Percentiles rank a stretch among this genome's conserved stretches.
Conservation (phyloP, 2,329 filamentous ascomycete species). For the Pleoardoris graminearum region DNA sequence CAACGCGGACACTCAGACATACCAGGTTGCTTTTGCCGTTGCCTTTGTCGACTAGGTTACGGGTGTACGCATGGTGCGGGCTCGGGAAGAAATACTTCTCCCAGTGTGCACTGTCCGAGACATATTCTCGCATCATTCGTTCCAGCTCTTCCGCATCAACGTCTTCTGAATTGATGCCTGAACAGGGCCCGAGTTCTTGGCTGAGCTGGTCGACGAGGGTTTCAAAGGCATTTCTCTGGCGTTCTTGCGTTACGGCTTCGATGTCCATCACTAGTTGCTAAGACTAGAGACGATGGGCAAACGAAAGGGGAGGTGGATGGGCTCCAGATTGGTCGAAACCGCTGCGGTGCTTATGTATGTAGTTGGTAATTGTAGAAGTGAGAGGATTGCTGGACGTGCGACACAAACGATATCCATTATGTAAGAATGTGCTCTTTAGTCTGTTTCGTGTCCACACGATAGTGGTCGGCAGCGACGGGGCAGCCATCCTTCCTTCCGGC, state of each 20-base stretch:
- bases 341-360: background rate
- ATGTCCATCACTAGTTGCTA: slow-evolving; percentile 12
- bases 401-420: slow-evolving; percentile 20
- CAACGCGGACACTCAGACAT: too few species aligned
- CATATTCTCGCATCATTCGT: slow-evolving; percentile 73
- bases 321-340: background rate
- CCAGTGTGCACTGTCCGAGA: slow-evolving; percentile 73
- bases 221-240: slow-evolving; percentile 58
- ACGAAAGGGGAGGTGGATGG: background rate
- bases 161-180: slow-evolving; percentile 79
- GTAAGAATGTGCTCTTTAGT: slow-evolving; percentile 28
- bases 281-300: background rate
- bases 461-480: slow-evolving; percentile 3
- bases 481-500: background rate
- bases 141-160: slow-evolving; percentile 75
- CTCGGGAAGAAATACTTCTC: slow-evolving; percentile 74
- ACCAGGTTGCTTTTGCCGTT: slow-evolving; percentile 80
- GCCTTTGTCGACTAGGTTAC: slow-evolving; percentile 87
- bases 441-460: slow-evolving; percentile 17
- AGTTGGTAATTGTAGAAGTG: background rate
- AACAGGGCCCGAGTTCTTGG: slow-evolving; percentile 74
- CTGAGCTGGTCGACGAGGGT: slow-evolving; percentile 74
- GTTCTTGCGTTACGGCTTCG: slow-evolving; percentile 24
- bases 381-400: background rate
- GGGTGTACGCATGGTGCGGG: slow-evolving; percentile 71